These are phyloP conservation scores for Amphichorda felina DNA, from an alignment of 2,329 filamentous ascomycete genomes.

Conservation along the genomic window DNA sequence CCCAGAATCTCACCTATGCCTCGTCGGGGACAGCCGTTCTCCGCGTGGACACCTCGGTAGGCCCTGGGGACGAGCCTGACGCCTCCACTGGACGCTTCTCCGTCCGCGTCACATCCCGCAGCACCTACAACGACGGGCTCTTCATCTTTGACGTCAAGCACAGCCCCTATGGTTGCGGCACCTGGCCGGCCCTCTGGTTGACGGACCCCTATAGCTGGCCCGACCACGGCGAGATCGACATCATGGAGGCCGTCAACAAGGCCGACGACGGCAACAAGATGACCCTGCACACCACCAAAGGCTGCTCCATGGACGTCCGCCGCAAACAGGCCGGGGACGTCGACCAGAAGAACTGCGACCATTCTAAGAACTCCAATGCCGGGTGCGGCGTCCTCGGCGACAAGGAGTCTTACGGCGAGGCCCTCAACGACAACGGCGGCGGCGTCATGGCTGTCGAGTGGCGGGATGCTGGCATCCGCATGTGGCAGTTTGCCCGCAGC, in stretches of 20 bases:
- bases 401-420: slow-evolving; percentile 32
- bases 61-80: slow-evolving; percentile 30
- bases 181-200: slow-evolving; percentile 57
- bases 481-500: slow-evolving; percentile 45
- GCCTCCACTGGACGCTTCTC: slow-evolving; percentile 49
- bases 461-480: slow-evolving; percentile 46
- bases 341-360: slow-evolving; percentile 34
- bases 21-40: slow-evolving; percentile 40
- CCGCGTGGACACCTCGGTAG: slow-evolving; percentile 47
- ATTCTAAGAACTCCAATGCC: slow-evolving; percentile 36
- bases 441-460: slow-evolving; percentile 51
- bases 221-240: slow-evolving; percentile 50
- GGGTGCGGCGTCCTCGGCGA: slow-evolving; percentile 42
- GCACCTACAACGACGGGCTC: slow-evolving; percentile 48
- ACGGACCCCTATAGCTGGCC: slow-evolving; percentile 51
- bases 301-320: slow-evolving; percentile 40
- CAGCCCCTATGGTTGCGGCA: slow-evolving; percentile 50
- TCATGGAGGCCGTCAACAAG: slow-evolving; percentile 47
- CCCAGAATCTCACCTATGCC: slow-evolving; percentile 51
- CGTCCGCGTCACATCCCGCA: slow-evolving; percentile 49
- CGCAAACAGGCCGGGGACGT: slow-evolving; percentile 38
- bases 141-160: slow-evolving; percentile 57
- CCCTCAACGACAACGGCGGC: slow-evolving; percentile 41
- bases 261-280: slow-evolving; percentile 43
- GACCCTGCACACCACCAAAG: slow-evolving; percentile 43